Evolutionary conservation across 768 basidiomycete genomes (phyloP).

Genomic region (Phlebiopsis flavidoalba): DNA sequence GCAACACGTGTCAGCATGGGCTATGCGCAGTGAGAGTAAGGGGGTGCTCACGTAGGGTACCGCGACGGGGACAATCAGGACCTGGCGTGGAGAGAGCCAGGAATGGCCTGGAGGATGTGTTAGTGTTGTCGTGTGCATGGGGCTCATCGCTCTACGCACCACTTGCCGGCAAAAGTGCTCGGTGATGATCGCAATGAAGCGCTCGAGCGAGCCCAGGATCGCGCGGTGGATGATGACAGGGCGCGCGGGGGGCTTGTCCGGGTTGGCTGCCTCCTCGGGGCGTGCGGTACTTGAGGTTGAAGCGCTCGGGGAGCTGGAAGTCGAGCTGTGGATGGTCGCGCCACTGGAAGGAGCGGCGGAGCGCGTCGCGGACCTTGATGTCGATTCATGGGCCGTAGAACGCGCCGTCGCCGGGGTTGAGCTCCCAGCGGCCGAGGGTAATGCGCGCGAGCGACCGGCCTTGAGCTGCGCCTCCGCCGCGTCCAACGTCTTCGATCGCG

Average conservation of each 20-base stretch:
- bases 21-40: not conserved
- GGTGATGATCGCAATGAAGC: constrained; percentile 95
- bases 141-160: constrained; percentile 44
- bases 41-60: constrained; percentile 70
- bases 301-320: constrained; percentile 96
- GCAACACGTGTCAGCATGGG: constrained; percentile 9
- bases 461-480: constrained; percentile 84
- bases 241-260: constrained; percentile 52
- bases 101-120: constrained; percentile 67
- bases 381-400: constrained; percentile 99
- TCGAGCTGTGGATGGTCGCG: constrained; percentile 94
- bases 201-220: constrained; percentile 87
- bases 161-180: constrained; percentile 98
- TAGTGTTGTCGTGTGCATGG: not conserved
- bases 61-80: constrained; percentile 91
- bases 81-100: constrained; percentile 97
- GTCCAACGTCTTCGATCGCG: constrained; percentile 76
- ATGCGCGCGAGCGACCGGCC: constrained; percentile 70
- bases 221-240: constrained; percentile 99
- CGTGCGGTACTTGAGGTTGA: constrained; percentile 89
- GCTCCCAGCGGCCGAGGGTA: constrained; percentile 87
- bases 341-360: constrained; percentile 95
- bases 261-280: constrained; percentile 62
- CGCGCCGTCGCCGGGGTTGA: constrained; percentile 95
- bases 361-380: constrained; percentile 91